Conservation (phyloP, 2,329 filamentous ascomycete genomes). For the Sarocladiaceae sp. region DNA sequence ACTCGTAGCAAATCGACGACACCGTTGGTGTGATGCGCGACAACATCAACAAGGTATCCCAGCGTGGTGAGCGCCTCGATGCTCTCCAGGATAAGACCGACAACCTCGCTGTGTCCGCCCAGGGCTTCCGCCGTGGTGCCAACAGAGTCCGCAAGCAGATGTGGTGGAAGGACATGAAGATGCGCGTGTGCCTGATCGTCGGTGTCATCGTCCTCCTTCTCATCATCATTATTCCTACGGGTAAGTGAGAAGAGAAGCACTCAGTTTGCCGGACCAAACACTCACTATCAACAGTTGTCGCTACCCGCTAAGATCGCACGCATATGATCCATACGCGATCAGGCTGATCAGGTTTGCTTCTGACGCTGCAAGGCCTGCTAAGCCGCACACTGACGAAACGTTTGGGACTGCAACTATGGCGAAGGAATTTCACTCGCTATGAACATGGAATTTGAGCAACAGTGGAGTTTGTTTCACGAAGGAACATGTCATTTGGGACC, state of each 20-base stretch:
- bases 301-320: neutral
- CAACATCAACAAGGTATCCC: slow-evolving; percentile 94
- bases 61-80: slow-evolving; percentile 86
- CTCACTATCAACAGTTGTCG: slow-evolving; percentile 7
- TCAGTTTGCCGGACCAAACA: neutral
- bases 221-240: slow-evolving; percentile 88
- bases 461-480: slow-evolving; percentile 8
- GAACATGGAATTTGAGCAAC: slow-evolving; percentile 8
- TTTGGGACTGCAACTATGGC: slow-evolving; percentile 8
- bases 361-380: neutral
- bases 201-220: slow-evolving; percentile 88
- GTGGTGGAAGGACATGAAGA: slow-evolving; percentile 99
- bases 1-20: slow-evolving; percentile 87
- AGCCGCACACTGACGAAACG: slow-evolving; percentile 4
- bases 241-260: slow-evolving; percentile 42
- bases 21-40: slow-evolving; percentile 93
- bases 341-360: neutral
- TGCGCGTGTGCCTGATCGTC: slow-evolving; percentile 91
- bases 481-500: neutral
- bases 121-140: slow-evolving; percentile 92
- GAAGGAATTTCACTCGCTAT: slow-evolving; percentile 6
- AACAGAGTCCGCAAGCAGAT: slow-evolving; percentile 96
- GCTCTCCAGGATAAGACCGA: slow-evolving; percentile 87
- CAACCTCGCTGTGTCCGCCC: slow-evolving; percentile 85
- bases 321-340: neutral